Conservation (phyloP, 2,329 filamentous ascomycete species). For the Paecilomyces sp. region DNA sequence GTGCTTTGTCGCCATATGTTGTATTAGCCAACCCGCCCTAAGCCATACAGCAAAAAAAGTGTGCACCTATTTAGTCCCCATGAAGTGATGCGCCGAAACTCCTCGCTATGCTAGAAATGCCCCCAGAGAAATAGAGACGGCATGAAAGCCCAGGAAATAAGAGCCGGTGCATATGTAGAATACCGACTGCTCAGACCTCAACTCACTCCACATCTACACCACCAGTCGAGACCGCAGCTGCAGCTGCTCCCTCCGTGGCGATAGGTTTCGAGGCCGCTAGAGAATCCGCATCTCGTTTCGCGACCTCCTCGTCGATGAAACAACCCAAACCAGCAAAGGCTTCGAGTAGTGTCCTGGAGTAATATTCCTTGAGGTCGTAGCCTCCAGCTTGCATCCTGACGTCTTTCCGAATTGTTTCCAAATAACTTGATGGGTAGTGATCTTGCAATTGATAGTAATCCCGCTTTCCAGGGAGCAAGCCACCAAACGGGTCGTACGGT, state of each 20-base stretch:
- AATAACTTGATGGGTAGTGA: slow-evolving; percentile 67
- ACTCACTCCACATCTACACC: neutral
- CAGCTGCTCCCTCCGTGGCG: slow-evolving; percentile 21
- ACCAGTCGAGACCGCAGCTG: slow-evolving; percentile 13
- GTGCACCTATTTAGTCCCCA: neutral
- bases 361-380: slow-evolving; percentile 76
- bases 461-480: slow-evolving; percentile 54
- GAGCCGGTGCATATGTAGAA: neutral
- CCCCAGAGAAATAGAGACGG: neutral
- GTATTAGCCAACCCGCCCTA: neutral
- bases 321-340: slow-evolving; percentile 85
- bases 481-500: slow-evolving; percentile 84
- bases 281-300: slow-evolving; percentile 20
- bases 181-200: neutral
- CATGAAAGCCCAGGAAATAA: neutral
- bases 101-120: slow-evolving; percentile 10
- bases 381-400: slow-evolving; percentile 66
- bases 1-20: neutral
- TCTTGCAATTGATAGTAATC: slow-evolving; percentile 64
- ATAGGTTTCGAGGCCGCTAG: slow-evolving; percentile 13
- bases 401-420: slow-evolving; percentile 61
- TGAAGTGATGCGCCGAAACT: slow-evolving; percentile 4
- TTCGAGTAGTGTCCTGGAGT: slow-evolving; percentile 72
- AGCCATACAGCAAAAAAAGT: neutral
- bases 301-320: slow-evolving; percentile 70